Base-by-base conservation (phyloP, 192 early-diverging fungal genomes). In the Obelidium mucronatum region DNA sequence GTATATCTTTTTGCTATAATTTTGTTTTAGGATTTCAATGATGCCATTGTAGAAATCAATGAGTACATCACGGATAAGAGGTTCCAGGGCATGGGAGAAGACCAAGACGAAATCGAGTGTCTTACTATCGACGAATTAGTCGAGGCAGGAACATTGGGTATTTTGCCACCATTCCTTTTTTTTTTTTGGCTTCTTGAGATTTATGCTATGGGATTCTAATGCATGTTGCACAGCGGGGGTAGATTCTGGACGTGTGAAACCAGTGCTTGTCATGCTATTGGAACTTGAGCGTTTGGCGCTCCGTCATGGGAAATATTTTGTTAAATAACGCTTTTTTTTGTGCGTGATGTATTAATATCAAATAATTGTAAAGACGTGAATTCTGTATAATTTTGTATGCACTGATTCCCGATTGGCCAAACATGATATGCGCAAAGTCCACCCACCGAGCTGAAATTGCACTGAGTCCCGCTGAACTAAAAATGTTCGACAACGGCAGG, bases 51-150 rank as follows among this genome's bases (percentile, higher is more conserved):
- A 58, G 70, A 72, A 72, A 72, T 72, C 54, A 72, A 72, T 40
- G 70, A 72, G 26, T 72, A 42, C 30, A 58, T 72, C 30, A 72
- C 70, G 5, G 70, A 72, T 28, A 72, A 72, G 36, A 22, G 70
- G 17, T 72, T 72, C 36, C 70, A 59, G 8, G 70, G 56, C 1
- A 59, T 72, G 56, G 70, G 53, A 15, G 67, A 68, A 51, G 70
- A 72, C 19, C 33, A 65, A 11, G 37, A 30, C 19, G 63, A 65
- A 15, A 39, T 36, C 11, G 63, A 65, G 28, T 34, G 63, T 39
- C 19, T 65, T 17, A 65, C 63, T 22, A 8, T 65, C 39, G 63
- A 65, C 31, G 63, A 65, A 40, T 40, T 65, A 2, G 26, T 39
- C 1, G 33, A 65, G n/a, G 63, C 22, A 8, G 31, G 34, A 26